These are phyloP conservation scores for Hypoxylon rubiginosum DNA, from an alignment of 2,329 filamentous ascomycete genomes.

Conservation along the genomic window DNA sequence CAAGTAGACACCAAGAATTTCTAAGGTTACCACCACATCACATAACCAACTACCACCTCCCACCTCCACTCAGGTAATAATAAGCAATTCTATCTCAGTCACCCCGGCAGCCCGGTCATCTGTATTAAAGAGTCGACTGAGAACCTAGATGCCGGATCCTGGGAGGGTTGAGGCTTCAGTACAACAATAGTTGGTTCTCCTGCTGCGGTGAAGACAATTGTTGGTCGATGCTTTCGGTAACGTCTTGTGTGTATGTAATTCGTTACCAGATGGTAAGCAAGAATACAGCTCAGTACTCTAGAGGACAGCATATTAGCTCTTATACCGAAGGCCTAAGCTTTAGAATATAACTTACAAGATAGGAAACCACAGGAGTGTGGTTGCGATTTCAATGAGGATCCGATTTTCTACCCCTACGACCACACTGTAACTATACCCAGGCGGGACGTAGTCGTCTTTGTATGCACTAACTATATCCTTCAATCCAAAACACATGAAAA, in stretches of 20 bases:
- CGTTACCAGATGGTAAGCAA: not conserved
- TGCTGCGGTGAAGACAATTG: slow-evolving; percentile 1
- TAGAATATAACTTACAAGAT: not conserved
- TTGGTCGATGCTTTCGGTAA: not conserved
- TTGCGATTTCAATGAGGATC: not conserved
- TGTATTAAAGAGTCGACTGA: slow-evolving; percentile 21
- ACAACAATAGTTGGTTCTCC: slow-evolving; percentile 16
- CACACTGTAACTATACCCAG: no score
- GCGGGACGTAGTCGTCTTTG: no score
- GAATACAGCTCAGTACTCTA: slow-evolving; percentile 5
- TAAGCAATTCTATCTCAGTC: not conserved
- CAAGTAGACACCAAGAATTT: no score
- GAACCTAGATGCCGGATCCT: not conserved
- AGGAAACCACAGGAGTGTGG: not conserved
- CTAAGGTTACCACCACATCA: no score
- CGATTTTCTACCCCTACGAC: no score
- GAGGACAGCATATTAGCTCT: not conserved
- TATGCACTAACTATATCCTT: no score
- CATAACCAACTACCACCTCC: no score
- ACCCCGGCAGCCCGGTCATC: not conserved
- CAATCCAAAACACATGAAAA: not conserved
- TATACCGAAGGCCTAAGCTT: not conserved
- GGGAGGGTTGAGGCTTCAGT: not conserved
- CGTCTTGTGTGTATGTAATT: not conserved
- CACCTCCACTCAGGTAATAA: no score